Conservation (phyloP, 257 asterid genomes). For the Petunia axillaris region DNA sequence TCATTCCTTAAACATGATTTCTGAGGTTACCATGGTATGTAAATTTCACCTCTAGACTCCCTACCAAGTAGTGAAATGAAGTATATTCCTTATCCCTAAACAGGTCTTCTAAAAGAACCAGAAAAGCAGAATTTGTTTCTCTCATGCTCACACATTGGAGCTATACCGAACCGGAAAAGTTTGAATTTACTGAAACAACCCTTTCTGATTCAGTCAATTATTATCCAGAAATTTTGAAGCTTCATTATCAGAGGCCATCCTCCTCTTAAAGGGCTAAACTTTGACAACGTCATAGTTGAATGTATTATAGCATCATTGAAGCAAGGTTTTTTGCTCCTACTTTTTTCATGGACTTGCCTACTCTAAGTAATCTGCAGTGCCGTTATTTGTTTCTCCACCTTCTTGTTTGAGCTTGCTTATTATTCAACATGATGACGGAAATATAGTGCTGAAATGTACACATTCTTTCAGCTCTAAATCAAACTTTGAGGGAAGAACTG, state of each 20-base stretch:
- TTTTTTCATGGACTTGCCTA: neutral
- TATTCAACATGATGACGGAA: neutral
- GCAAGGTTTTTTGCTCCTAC: neutral
- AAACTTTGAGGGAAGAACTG: slow-evolving; percentile 75
- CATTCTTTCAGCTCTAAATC: slow-evolving; percentile 64
- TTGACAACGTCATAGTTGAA: neutral
- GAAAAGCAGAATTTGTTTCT: neutral
- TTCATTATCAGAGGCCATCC: neutral
- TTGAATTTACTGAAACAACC: neutral
- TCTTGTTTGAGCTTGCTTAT: neutral
- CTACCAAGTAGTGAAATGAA: too few species aligned
- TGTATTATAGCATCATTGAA: neutral
- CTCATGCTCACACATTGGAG: neutral
- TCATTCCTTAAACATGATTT: neutral
- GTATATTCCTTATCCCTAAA: neutral
- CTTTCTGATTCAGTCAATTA: neutral
- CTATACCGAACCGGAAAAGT: neutral
- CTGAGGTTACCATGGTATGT: too few species aligned
- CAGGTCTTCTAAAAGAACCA: slow-evolving; percentile 1
- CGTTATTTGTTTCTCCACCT: neutral
- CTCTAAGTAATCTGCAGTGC: neutral
- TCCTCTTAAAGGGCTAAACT: neutral
- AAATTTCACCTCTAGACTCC: too few species aligned
- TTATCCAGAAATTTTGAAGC: neutral
- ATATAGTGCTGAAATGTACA: neutral